These are phyloP conservation scores for Pseudocercospora cruenta DNA, from an alignment of 2,329 filamentous ascomycete genomes.

Conservation along the genomic window DNA sequence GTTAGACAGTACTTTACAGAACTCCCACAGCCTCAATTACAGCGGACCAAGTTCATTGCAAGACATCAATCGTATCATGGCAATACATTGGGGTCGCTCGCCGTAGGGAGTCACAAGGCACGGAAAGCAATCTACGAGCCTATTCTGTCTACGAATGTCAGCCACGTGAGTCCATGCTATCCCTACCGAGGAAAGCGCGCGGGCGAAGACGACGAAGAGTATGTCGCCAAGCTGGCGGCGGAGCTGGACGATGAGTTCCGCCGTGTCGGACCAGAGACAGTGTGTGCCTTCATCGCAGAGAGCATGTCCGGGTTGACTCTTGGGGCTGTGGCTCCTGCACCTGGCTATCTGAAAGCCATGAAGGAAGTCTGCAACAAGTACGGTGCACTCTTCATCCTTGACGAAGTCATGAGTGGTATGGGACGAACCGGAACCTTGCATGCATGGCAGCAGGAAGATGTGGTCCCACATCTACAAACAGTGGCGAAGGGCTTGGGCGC, in stretches of 20 bases:
- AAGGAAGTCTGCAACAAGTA: slow-evolving; percentile 59
- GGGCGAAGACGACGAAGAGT: slow-evolving; percentile 47
- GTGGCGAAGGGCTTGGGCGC: slow-evolving; percentile 67
- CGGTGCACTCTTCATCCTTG: slow-evolving; percentile 59
- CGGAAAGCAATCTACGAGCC: slow-evolving; percentile 41
- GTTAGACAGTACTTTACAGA: slow-evolving; percentile 55
- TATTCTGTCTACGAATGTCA: slow-evolving; percentile 37
- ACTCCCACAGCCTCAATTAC: slow-evolving; percentile 45
- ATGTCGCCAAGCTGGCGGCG: slow-evolving; percentile 44
- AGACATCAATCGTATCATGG: slow-evolving; percentile 55
- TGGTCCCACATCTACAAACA: slow-evolving; percentile 65
- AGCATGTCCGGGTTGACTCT: slow-evolving; percentile 50
- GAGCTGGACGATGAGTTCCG: slow-evolving; percentile 56
- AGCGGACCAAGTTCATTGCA: slow-evolving; percentile 49
- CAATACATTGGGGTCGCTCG: slow-evolving; percentile 54
- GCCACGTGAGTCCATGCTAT: slow-evolving; percentile 37
- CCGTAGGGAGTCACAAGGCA: slow-evolving; percentile 43
- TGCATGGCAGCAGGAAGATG: slow-evolving; percentile 41
- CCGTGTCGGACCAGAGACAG: slow-evolving; percentile 50
- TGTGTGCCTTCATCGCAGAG: slow-evolving; percentile 57
- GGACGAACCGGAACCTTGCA: slow-evolving; percentile 37
- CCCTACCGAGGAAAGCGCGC: slow-evolving; percentile 42
- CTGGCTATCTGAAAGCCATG: slow-evolving; percentile 60
- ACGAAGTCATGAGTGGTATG: slow-evolving; percentile 47
- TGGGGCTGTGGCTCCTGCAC: slow-evolving; percentile 56